Conservation (phyloP, 768 basidiomycete genomes). For the Termitomyces sp. region DNA sequence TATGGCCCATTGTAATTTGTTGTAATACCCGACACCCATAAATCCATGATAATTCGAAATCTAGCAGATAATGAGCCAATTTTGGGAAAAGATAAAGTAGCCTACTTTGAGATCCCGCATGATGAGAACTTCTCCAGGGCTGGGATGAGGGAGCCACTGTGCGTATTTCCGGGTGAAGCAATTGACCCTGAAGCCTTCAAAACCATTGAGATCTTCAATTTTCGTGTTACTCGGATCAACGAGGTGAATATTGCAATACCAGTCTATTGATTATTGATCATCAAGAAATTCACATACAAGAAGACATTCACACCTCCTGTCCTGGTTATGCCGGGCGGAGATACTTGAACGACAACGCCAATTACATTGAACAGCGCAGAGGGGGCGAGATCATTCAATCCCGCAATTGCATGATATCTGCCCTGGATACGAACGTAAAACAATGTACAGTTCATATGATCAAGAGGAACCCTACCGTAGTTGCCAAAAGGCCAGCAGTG, state of each 20-base stretch:
- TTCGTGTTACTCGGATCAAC: constrained; percentile 48
- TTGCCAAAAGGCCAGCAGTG: neutral
- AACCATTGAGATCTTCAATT: constrained; percentile 17
- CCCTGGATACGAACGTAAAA: constrained; percentile 8
- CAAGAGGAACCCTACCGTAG: neutral
- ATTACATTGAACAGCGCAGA: constrained; percentile 15
- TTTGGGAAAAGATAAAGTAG: neutral
- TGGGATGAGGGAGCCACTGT: constrained; percentile 47
- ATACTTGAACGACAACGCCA: constrained; percentile 18
- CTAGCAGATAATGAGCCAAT: constrained; percentile 19
- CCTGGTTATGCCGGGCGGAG: constrained; percentile 12
- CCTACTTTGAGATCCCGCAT: constrained; percentile 46
- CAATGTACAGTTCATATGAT: neutral
- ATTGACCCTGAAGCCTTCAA: constrained; percentile 31
- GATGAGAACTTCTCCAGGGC: constrained; percentile 46
- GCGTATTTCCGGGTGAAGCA: constrained; percentile 46
- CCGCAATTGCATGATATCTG: constrained; percentile 14
- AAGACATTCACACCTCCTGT: constrained; percentile 22
- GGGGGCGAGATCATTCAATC: neutral
- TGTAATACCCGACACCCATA: constrained; percentile 40
- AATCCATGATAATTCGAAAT: constrained; percentile 23
- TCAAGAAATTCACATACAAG: neutral
- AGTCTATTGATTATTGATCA: constrained; percentile 32
- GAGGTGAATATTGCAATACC: constrained; percentile 36
- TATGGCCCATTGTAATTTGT: constrained; percentile 51